Evolutionary conservation across 2,329 filamentous ascomycete genomes (phyloP).

Genomic region (Neoarthrinium moseri): DNA sequence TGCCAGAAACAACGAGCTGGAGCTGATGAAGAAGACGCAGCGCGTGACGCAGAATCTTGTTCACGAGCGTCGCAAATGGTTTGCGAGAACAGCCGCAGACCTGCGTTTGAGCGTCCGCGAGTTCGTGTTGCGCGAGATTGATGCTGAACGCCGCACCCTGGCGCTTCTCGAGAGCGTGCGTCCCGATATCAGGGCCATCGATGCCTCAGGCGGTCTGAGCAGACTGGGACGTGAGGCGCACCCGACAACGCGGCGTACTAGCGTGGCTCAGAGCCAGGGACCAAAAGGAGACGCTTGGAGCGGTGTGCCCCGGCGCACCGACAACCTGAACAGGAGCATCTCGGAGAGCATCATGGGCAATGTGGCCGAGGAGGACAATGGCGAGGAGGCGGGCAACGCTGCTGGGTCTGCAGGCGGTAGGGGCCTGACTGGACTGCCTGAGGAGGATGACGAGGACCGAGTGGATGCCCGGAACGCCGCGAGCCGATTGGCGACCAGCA

Average conservation of each 20-base stretch:
- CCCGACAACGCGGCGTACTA: constrained; percentile 70
- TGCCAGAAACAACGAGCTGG: constrained; percentile 76
- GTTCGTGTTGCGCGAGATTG: constrained; percentile 91
- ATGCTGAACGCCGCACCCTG: constrained; percentile 87
- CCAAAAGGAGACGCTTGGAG: constrained; percentile 99
- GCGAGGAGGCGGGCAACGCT: constrained; percentile 44
- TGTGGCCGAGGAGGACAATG: constrained; percentile 61
- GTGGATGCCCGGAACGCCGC: constrained; percentile 96
- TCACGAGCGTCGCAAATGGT: constrained; percentile 88
- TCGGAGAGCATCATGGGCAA: constrained; percentile 70
- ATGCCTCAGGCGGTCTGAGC: constrained; percentile 84
- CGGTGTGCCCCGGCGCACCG: constrained; percentile 80
- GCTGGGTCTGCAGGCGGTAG: constrained; percentile 39
- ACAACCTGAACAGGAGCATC: constrained; percentile 74
- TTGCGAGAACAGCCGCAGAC: constrained; percentile 80
- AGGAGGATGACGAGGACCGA: constrained; percentile 89
- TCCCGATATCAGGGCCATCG: constrained; percentile 89
- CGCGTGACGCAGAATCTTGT: constrained; percentile 87
- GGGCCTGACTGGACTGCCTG: constrained; percentile 59
- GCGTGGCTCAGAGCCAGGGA: constrained; percentile 83
- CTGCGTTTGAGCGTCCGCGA: constrained; percentile 82
- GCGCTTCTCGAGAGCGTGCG: constrained; percentile 91
- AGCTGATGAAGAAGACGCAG: constrained; percentile 81
- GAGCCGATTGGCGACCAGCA: constrained; percentile 88
- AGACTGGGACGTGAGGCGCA: constrained; percentile 87